Percentiles rank a stretch among this genome's conserved stretches.
Evolutionary conservation across 2,329 filamentous ascomycete species (phyloP).

Genomic region (Fusarium neocosmosporiellum): DNA sequence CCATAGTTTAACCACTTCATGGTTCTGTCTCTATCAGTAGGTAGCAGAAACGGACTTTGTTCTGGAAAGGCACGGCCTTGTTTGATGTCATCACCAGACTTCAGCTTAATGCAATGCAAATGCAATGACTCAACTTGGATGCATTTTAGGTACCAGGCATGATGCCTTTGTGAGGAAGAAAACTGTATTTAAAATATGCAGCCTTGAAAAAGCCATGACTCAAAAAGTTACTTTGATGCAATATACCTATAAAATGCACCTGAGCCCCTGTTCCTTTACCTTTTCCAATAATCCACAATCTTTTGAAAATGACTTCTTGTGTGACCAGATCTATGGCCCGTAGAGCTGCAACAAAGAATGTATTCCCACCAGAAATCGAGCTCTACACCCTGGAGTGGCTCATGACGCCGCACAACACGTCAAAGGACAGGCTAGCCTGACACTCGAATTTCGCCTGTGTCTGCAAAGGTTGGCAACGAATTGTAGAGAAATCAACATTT

Average conservation of each 20-base stretch:
- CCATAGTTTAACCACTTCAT: neutral
- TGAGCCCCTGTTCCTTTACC: neutral
- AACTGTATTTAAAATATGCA: neutral
- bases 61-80: neutral
- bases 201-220: neutral
- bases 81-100: neutral
- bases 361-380: constrained; percentile 7
- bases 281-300: neutral
- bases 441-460: constrained; percentile 6
- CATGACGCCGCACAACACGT: neutral
- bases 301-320: neutral
- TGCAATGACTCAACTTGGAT: too few species aligned
- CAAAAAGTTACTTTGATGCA: neutral
- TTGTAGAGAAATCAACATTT: constrained; percentile 14
- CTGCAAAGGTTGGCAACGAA: constrained; percentile 12
- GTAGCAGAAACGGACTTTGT: neutral
- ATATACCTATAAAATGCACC: neutral
- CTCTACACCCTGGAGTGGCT: constrained; percentile 6
- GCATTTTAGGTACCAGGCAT: neutral
- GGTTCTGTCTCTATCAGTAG: neutral
- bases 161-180: neutral
- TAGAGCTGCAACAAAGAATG: neutral
- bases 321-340: neutral
- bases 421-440: neutral
- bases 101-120: neutral